Percentiles rank a stretch among this genome's conserved stretches.
Conservation (phyloP, 768 basidiomycete genomes). For the Pulveroboletus frians region DNA sequence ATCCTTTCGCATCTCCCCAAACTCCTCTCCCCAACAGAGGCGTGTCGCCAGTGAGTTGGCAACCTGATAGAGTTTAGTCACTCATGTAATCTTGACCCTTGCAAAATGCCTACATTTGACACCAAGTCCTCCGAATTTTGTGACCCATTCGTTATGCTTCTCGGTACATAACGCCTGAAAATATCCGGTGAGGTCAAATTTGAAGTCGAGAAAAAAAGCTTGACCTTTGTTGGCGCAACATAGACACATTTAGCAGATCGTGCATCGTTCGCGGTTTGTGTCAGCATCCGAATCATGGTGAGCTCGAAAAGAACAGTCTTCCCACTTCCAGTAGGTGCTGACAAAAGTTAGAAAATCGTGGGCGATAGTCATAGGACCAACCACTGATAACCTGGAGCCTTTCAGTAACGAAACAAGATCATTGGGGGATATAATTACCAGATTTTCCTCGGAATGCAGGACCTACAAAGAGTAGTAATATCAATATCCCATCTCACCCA, state of each 20-base stretch:
- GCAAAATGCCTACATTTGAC: constrained; percentile 55
- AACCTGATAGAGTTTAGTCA: constrained; percentile 44
- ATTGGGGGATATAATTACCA: constrained; percentile 39
- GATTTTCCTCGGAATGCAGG: constrained; percentile 52
- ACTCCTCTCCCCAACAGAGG: constrained; percentile 56
- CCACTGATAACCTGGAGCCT: constrained; percentile 63
- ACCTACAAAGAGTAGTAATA: constrained; percentile 39
- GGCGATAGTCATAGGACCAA: constrained; percentile 25
- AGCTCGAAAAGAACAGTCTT: constrained; percentile 96
- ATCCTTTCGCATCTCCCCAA: constrained; percentile 69
- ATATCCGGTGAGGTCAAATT: neutral
- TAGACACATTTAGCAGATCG: constrained; percentile 72
- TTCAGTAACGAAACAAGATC: constrained; percentile 8
- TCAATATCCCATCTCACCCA: neutral
- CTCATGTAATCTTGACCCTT: neutral
- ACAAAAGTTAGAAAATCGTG: constrained; percentile 2
- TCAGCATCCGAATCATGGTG: constrained; percentile 72
- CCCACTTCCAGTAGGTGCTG: constrained; percentile 94
- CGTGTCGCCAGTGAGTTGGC: constrained; percentile 92
- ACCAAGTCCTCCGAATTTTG: constrained; percentile 72
- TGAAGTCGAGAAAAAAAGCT: neutral
- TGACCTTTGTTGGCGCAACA: constrained; percentile 87
- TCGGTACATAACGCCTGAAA: constrained; percentile 83
- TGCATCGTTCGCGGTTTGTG: constrained; percentile 32
- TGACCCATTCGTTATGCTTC: constrained; percentile 75